phyloP scores from a whole-genome alignment of 371 early-diverging fungal genomes.

The Lichtheimia hyalospora region DNA sequence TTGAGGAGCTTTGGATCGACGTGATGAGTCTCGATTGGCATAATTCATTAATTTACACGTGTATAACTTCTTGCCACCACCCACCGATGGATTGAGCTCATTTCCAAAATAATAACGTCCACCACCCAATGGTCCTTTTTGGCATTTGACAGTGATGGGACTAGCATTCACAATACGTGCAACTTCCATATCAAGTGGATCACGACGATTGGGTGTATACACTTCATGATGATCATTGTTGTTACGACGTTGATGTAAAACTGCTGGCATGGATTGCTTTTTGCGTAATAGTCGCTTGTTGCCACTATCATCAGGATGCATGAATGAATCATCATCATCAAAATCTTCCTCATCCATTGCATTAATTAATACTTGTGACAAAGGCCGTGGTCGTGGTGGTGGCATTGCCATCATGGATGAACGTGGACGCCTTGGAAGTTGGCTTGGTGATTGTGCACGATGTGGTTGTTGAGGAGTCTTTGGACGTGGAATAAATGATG shows the following conservation, averaged over 20 bases:
- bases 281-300: slow-evolving; percentile 14
- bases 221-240: slow-evolving; percentile 2
- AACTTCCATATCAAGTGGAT: slow-evolving; percentile 60
- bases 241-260: not conserved
- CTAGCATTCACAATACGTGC: slow-evolving; percentile 55
- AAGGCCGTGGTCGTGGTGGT: slow-evolving; percentile 28
- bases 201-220: slow-evolving; percentile 47
- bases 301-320: too few species aligned
- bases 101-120: slow-evolving; percentile 66
- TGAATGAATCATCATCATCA: too few species aligned
- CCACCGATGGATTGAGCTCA: slow-evolving; percentile 39
- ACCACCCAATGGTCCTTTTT: slow-evolving; percentile 36
- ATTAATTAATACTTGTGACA: slow-evolving; percentile 10
- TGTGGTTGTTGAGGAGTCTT: slow-evolving; percentile 31
- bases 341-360: too few species aligned
- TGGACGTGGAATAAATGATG: slow-evolving; percentile 50
- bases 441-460: slow-evolving; percentile 25
- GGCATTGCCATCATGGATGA: slow-evolving; percentile 17
- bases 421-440: slow-evolving; percentile 30
- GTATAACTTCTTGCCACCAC: slow-evolving; percentile 48
- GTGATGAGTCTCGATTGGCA: slow-evolving; percentile 19
- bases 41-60: slow-evolving; percentile 53
- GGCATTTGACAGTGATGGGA: slow-evolving; percentile 50
- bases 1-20: slow-evolving; percentile 12
- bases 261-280: slow-evolving; percentile 32